Evolutionary conservation across 768 basidiomycete genomes (phyloP), one percentile per base, ranked within the genome.

Genomic region (Lentinus tigrinus): DNA sequence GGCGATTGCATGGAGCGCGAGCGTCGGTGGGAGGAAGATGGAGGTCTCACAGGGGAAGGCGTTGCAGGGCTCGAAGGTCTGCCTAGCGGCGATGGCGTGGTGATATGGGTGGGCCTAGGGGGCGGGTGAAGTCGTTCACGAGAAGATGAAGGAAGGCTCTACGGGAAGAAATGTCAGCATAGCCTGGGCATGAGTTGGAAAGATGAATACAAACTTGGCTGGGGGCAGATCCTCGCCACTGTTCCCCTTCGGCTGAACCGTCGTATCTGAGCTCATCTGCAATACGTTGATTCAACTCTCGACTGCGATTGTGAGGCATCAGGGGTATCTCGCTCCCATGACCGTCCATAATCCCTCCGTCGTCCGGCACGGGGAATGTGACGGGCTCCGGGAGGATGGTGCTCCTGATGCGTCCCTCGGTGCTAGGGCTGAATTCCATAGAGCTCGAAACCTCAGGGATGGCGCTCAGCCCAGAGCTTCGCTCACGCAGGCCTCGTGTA

Each of bases 391-490:
- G 69, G 39, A 65, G 62, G 28, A 50, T 47, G 11, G 51, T 42
- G 26, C 47, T 53, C 31, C 60, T 56, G 16, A 43, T 27, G 0
- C 55, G 52, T 24, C 54, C 60, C 17, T 67, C 66, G n/a, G 59
- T 54, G 4, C 60, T 52, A 16, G 69, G 69, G 31, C 64, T 67
- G 50, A 59, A 66, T 42, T 68, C 69, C 56, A 64, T 58, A 3
- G 69, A 64, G 28, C 64, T 66, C 7, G 65, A 55, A 5, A 65
- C 66, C 34, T 70, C 69, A 3, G 63, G 63, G 34, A 70, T 70
- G 2, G 62, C 61, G 55, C 66, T 64, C 38, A 70, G 51, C 4
- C 56, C 60, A 19, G 58, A 56, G 40, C 52, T 61, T 4, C 65
- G 51, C 8, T 64, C 59, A 23, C 62, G 56, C 11, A 58, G 36